A percentile compares a stretch with the other conserved stretches of the same genome.
These are phyloP conservation scores for Aspergillus hancockii DNA, from an alignment of 495 filamentous ascomycete species.

Conservation along the genomic window DNA sequence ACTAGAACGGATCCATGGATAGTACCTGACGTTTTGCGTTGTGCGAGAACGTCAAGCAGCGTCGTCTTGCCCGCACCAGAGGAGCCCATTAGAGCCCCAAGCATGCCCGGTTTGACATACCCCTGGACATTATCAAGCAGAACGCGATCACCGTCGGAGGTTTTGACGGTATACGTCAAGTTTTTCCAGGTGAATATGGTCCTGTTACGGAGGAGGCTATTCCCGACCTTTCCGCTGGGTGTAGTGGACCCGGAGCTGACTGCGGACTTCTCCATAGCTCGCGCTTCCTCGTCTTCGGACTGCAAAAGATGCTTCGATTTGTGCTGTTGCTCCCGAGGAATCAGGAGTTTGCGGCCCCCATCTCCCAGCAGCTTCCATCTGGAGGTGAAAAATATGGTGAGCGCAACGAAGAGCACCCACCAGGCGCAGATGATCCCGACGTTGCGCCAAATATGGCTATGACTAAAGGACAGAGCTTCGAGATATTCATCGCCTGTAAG, in stretches of 20 bases:
- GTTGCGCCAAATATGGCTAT: constrained; percentile 49
- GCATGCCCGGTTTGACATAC: constrained; percentile 84
- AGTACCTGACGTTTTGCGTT: constrained; percentile 82
- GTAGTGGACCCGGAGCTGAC: too few species aligned
- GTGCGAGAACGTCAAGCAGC: constrained; percentile 53
- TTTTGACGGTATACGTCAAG: constrained; percentile 54
- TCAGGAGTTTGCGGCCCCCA: constrained; percentile 34
- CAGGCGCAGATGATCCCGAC: constrained; percentile 50
- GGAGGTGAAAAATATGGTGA: constrained; percentile 41
- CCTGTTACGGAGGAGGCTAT: constrained; percentile 47
- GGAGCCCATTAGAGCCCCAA: constrained; percentile 72
- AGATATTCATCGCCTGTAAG: constrained; percentile 53
- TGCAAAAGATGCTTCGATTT: constrained; percentile 18
- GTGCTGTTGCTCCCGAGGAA: constrained; percentile 39
- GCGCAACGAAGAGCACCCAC: constrained; percentile 42
- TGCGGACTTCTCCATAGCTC: too few species aligned
- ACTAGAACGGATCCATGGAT: constrained; percentile 88
- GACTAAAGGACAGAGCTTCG: constrained; percentile 48
- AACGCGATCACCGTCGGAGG: constrained; percentile 38
- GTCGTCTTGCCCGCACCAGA: constrained; percentile 67
- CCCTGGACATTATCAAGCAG: constrained; percentile 80
- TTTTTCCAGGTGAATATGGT: constrained; percentile 64
- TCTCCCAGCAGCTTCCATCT: constrained; percentile 39
- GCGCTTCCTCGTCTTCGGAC: constrained; percentile 31
- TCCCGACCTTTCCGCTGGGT: constrained; percentile 16